Conservation (phyloP, 1,284 basidiomycete genomes). For the Prillingera fragicola region DNA sequence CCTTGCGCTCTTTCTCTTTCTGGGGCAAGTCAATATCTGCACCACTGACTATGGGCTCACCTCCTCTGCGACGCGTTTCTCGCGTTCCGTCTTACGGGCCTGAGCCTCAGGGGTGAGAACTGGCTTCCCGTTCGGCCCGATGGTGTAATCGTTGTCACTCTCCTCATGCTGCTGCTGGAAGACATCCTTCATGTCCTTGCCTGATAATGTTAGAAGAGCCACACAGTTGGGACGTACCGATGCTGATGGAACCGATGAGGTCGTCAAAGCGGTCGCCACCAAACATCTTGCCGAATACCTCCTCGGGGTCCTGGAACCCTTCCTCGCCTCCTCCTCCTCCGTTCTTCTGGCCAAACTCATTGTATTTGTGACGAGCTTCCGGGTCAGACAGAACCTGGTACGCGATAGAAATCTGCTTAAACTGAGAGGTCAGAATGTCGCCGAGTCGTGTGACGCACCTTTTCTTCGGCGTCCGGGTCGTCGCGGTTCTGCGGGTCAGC, state of each 20-base stretch:
- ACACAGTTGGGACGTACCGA: conserved; percentile 45
- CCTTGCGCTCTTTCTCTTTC: conserved; percentile 73
- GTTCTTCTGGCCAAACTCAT: conserved; percentile 61
- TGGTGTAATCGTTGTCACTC: conserved; percentile 24
- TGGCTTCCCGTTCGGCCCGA: conserved; percentile 46
- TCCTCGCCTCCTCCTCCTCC: conserved; percentile 42
- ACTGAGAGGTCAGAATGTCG: conserved; percentile 38
- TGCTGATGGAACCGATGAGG: conserved; percentile 51
- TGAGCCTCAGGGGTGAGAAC: conserved; percentile 75
- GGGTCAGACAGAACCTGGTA: conserved; percentile 83
- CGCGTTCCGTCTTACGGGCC: conserved; percentile 60
- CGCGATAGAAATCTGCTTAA: conserved; percentile 81
- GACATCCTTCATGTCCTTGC: conserved; percentile 95
- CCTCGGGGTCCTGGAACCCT: conserved; percentile 60
- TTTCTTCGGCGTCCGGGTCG: conserved; percentile 84
- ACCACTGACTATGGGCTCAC: conserved; percentile 41
- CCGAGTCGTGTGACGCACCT: conserved; percentile 48
- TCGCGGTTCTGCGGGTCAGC: conserved; percentile 65
- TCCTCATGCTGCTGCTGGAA: conserved; percentile 84
- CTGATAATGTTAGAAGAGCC: conserved; percentile 53
- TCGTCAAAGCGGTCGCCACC: conserved; percentile 54
- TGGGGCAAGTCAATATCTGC: conserved; percentile 68
- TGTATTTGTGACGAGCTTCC: conserved; percentile 79
- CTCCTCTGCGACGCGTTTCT: conserved; percentile 69
- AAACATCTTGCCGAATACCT: conserved; percentile 90